phyloP scores from a whole-genome alignment of 345 rosid species.

The Citrus medica region DNA sequence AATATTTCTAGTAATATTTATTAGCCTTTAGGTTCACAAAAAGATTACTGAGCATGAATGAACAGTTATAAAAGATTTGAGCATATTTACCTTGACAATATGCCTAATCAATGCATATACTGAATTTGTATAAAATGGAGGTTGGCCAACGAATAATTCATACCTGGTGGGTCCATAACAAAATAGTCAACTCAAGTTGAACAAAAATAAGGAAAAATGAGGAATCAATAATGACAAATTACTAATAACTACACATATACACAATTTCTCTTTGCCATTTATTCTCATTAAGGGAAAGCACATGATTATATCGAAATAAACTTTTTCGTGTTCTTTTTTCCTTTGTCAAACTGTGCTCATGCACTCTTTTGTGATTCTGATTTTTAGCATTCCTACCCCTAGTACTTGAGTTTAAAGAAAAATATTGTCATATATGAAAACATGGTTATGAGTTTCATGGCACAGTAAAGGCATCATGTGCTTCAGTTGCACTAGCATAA shows the following conservation, averaged over 20 bases:
- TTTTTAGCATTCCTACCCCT: neutral
- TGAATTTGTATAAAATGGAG: slow-evolving; percentile 97
- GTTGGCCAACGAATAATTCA: slow-evolving; percentile 95
- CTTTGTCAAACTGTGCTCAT: too few relatives aligned
- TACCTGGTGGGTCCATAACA: slow-evolving; percentile 49
- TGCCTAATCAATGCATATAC: slow-evolving; percentile 96
- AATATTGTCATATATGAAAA: neutral
- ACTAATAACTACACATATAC: neutral
- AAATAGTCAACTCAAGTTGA: slow-evolving; percentile 8
- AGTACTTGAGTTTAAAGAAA: neutral
- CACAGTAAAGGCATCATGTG: too few relatives aligned
- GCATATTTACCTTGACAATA: slow-evolving; percentile 76
- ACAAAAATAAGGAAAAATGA: neutral
- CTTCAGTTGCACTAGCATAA: too few relatives aligned
- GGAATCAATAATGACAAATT: neutral
- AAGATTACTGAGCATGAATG: slow-evolving; percentile 10
- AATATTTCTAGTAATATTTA: slow-evolving; percentile 26
- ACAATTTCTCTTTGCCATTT: neutral
- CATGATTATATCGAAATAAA: too few relatives aligned
- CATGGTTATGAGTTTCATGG: too few relatives aligned
- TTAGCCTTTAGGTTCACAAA: slow-evolving; percentile 32
- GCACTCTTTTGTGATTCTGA: neutral
- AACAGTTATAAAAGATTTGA: neutral
- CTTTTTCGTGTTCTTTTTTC: neutral
- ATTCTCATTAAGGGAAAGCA: too few relatives aligned